phyloP scores from a whole-genome alignment of 2,329 filamentous ascomycete genomes.

The Blastomyces gilchristii region DNA sequence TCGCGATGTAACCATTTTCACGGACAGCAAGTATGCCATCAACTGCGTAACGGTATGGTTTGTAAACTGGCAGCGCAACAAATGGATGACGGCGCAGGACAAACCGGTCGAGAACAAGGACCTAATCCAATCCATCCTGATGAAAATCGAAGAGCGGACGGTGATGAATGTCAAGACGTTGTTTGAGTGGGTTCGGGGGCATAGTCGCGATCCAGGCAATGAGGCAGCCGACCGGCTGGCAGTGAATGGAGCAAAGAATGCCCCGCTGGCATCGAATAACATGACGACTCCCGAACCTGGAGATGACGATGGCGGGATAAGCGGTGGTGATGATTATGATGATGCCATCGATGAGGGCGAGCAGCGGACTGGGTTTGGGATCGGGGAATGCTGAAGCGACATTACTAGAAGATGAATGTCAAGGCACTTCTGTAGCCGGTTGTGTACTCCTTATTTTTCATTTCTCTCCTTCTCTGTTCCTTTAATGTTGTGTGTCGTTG shows the following conservation, averaged over 20 bases:
- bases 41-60: constrained; percentile 83
- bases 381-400: background rate
- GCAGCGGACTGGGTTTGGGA: background rate
- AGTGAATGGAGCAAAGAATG: constrained; percentile 50
- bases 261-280: constrained; percentile 12
- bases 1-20: constrained; percentile 63
- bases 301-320: constrained; percentile 20
- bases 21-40: constrained; percentile 86
- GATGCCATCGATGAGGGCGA: background rate
- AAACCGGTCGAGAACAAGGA: constrained; percentile 79
- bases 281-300: constrained; percentile 19
- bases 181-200: constrained; percentile 87
- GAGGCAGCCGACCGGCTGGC: constrained; percentile 69
- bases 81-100: constrained; percentile 63
- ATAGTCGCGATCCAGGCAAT: constrained; percentile 63
- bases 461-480: background rate
- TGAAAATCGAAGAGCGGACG: constrained; percentile 59
- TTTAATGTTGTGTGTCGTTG: background rate
- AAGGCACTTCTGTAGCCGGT: background rate
- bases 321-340: background rate
- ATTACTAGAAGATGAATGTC: background rate
- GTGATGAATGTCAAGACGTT: constrained; percentile 50
- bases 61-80: constrained; percentile 60
- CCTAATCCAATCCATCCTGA: constrained; percentile 61
- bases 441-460: background rate